Evolutionary conservation across 2,329 filamentous ascomycete genomes (phyloP).

Genomic region (Fusarium austroafricanum): DNA sequence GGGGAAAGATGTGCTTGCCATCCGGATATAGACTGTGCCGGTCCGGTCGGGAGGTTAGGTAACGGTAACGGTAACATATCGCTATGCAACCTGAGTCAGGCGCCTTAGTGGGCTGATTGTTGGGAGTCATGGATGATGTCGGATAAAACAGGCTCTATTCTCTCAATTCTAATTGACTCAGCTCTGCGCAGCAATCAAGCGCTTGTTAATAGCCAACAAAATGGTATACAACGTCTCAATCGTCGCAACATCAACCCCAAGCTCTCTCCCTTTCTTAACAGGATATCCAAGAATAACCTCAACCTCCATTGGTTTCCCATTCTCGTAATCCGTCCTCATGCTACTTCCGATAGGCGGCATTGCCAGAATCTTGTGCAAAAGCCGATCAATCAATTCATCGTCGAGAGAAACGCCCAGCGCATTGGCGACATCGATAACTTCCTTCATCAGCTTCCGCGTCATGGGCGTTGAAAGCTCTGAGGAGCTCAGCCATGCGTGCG

Average conservation of each 20-base stretch:
- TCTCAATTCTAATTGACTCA: too few relatives aligned
- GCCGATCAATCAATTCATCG: conserved; percentile 59
- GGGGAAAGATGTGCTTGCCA: background rate
- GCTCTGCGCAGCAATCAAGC: background rate
- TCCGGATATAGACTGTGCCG: background rate
- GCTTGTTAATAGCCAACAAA: conserved; percentile 49
- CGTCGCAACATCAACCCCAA: conserved; percentile 65
- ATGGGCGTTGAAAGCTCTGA: conserved; percentile 58
- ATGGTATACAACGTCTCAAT: conserved; percentile 56
- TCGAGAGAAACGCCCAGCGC: conserved; percentile 62
- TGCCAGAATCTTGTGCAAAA: conserved; percentile 60
- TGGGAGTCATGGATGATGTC: too few relatives aligned
- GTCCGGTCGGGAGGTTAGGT: background rate
- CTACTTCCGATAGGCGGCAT: conserved; percentile 59
- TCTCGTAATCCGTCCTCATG: conserved; percentile 70
- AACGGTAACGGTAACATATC: too few relatives aligned
- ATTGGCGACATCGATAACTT: conserved; percentile 67
- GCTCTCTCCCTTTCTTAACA: conserved; percentile 63
- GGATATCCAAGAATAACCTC: conserved; percentile 73
- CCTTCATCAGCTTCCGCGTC: conserved; percentile 63
- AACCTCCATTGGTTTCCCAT: conserved; percentile 68
- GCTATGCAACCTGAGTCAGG: too few relatives aligned
- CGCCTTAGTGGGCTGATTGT: too few relatives aligned
- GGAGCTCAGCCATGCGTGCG: conserved; percentile 62
- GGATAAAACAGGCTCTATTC: background rate